phyloP scores from a whole-genome alignment of 1,284 basidiomycete species.

The Pascua sp. region DNA sequence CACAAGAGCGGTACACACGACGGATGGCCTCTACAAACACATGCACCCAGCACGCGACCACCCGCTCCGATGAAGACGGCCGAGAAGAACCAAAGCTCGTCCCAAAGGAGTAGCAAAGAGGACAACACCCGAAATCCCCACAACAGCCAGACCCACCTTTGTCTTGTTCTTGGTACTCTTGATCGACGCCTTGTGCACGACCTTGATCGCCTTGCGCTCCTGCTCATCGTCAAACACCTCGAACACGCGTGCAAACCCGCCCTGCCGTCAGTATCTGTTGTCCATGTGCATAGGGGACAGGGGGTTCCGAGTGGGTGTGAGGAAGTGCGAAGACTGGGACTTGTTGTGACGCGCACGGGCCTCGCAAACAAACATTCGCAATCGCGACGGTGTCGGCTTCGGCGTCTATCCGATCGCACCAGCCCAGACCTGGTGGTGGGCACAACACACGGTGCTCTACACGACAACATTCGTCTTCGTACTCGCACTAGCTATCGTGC shows the following conservation, averaged over 20 bases:
- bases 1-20: too few relatives aligned
- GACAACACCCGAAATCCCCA: background rate
- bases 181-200: constrained; percentile 75
- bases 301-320: background rate
- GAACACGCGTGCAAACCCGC: constrained; percentile 86
- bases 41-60: too few relatives aligned
- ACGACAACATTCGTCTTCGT: too few relatives aligned
- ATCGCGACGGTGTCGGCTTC: background rate
- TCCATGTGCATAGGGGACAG: background rate
- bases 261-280: constrained; percentile 52
- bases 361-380: background rate
- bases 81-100: too few relatives aligned
- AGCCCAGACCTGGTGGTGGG: background rate
- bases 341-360: background rate
- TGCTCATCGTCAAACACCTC: constrained; percentile 71
- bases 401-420: too few relatives aligned
- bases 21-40: too few relatives aligned
- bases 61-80: too few relatives aligned
- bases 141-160: constrained; percentile 58
- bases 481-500: background rate
- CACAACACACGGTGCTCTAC: background rate
- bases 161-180: constrained; percentile 90
- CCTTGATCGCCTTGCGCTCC: constrained; percentile 74
- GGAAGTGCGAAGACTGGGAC: background rate
- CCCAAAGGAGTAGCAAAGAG: background rate